Conservation (phyloP, 2,329 filamentous ascomycete genomes). For the Venturia asperata region DNA sequence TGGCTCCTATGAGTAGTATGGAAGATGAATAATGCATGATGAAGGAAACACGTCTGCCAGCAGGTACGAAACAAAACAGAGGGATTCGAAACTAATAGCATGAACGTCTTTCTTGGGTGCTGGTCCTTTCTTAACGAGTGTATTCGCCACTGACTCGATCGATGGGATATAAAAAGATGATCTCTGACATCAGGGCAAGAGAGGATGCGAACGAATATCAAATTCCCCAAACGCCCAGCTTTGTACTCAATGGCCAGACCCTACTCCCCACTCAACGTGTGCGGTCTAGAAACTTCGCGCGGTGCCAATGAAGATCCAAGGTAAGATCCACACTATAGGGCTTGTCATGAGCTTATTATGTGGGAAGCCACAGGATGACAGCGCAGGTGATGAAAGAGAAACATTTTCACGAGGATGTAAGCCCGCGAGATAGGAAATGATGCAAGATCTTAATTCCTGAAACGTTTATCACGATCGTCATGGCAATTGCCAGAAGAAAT, state of each 20-base stretch:
- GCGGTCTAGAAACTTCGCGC: slow-evolving; percentile 5
- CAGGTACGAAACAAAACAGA: slow-evolving; percentile 9
- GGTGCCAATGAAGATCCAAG: not conserved
- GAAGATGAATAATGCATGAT: slow-evolving; percentile 9
- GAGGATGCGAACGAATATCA: not conserved
- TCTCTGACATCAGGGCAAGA: slow-evolving; percentile 2
- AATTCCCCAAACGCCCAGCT: slow-evolving; percentile 13
- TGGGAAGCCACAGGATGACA: not conserved
- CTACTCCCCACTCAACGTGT: not conserved
- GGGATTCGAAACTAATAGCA: slow-evolving; percentile 1
- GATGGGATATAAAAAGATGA: not conserved
- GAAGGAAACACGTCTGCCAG: not conserved
- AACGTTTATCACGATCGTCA: not conserved
- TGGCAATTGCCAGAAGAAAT: not conserved
- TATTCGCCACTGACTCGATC: not conserved
- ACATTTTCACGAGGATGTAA: not conserved
- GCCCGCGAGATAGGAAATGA: not conserved
- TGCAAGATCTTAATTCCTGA: not conserved
- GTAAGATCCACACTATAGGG: not conserved
- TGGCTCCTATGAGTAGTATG: not conserved
- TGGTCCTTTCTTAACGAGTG: slow-evolving; percentile 1
- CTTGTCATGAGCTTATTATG: not conserved
- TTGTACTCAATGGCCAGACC: not conserved
- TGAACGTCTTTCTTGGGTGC: not conserved
- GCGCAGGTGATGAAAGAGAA: not conserved